Conservation (phyloP, 192 early-diverging fungal species). For the Funneliformis geosporum region DNA sequence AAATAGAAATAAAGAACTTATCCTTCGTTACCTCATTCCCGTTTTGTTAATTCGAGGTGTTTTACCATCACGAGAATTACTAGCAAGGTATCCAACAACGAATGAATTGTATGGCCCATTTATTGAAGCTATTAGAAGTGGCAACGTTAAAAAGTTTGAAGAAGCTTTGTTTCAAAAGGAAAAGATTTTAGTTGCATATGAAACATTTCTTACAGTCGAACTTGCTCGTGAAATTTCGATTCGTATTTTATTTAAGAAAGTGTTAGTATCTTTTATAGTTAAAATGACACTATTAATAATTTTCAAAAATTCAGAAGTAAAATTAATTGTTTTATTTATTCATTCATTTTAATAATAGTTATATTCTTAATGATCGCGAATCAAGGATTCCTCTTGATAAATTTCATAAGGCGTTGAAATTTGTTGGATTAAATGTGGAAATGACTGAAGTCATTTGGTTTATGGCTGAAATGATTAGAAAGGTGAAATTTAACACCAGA, state of each 20-base stretch:
- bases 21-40: constrained; percentile 83
- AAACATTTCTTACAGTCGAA: constrained; percentile 85
- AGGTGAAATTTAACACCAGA: constrained; percentile 46
- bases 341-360: background rate
- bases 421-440: constrained; percentile 57
- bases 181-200: constrained; percentile 59
- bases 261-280: constrained; percentile 51
- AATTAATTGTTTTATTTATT: constrained; percentile 26
- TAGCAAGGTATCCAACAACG: constrained; percentile 64
- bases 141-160: constrained; percentile 80
- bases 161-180: constrained; percentile 57
- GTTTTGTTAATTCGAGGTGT: constrained; percentile 70
- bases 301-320: background rate
- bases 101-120: constrained; percentile 64
- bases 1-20: constrained; percentile 59
- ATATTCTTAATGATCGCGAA: constrained; percentile 50
- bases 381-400: constrained; percentile 51
- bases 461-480: constrained; percentile 87
- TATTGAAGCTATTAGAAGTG: constrained; percentile 63
- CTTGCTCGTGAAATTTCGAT: constrained; percentile 68
- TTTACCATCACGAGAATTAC: constrained; percentile 62
- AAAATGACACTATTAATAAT: background rate
- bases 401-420: constrained; percentile 68
- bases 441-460: constrained; percentile 82
- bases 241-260: constrained; percentile 75